Percentiles rank a stretch among this genome's conserved stretches.
phyloP scores from a whole-genome alignment of 495 filamentous ascomycete species.

The Lophiostoma macrostomum region DNA sequence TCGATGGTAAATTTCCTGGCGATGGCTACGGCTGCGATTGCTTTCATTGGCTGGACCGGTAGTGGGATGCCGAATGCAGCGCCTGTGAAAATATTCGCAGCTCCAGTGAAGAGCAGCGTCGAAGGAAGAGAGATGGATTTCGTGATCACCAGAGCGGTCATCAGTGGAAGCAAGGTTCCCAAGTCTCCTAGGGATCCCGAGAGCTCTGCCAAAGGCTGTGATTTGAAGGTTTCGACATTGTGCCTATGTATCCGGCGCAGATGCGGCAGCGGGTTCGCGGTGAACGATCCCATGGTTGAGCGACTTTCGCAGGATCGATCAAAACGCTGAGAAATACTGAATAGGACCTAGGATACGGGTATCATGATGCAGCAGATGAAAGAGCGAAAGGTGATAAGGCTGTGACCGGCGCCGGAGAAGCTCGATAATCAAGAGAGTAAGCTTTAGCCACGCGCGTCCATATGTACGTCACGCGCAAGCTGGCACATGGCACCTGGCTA shows the following conservation, averaged over 20 bases:
- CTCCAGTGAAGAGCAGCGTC: constrained; percentile 81
- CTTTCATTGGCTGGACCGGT: constrained; percentile 70
- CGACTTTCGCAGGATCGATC: constrained; percentile 1
- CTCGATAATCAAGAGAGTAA: too few relatives aligned
- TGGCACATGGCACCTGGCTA: too few relatives aligned
- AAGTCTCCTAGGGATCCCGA: constrained; percentile 88
- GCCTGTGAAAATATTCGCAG: constrained; percentile 82
- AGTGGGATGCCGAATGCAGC: constrained; percentile 78
- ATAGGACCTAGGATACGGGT: too few relatives aligned
- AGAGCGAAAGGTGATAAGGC: too few relatives aligned
- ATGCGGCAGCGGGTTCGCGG: constrained; percentile 10
- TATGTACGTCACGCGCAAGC: too few relatives aligned
- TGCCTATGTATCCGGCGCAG: constrained; percentile 34
- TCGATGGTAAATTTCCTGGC: constrained; percentile 59
- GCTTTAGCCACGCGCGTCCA: too few relatives aligned
- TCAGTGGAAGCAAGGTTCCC: constrained; percentile 84
- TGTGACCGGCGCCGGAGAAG: too few relatives aligned
- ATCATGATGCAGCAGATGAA: too few relatives aligned
- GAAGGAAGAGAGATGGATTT: constrained; percentile 73
- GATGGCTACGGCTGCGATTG: constrained; percentile 84
- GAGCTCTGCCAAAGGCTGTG: constrained; percentile 71
- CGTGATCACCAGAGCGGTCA: constrained; percentile 75
- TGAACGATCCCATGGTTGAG: background rate
- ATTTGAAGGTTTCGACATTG: constrained; percentile 52
- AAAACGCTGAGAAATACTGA: too few relatives aligned